Base-by-base conservation (phyloP, 2,329 filamentous ascomycete genomes). In the Dactylellina parvicollis region DNA sequence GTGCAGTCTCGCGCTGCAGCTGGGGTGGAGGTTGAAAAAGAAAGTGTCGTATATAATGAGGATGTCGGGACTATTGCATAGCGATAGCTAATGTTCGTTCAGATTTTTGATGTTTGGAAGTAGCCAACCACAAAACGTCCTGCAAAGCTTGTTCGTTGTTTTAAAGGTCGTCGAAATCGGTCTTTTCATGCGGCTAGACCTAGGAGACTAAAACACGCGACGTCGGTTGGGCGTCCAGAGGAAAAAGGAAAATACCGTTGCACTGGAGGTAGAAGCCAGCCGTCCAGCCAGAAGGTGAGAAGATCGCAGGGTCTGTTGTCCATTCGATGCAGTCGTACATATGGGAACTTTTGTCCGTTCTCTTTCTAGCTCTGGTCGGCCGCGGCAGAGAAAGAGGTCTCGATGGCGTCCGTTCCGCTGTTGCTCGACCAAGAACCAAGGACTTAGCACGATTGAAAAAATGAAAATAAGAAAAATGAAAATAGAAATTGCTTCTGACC, bases 21-120 rank as follows among this genome's bases (percentile, higher is more conserved):
- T 61, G 47, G 60, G 66, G 54, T 59, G 32, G 60, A 38, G 52
- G 46, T 36, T 47, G 52, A 46, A 66, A 66, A 73, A 73, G 60
- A 66, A 73, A 73, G 69, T 66, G 60, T 44, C 28, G 60, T 66
- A 66, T 73, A 73, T 65, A 72, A 72, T 49, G 69, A 66, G 69
- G 60, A 73, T 73, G 60, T 61, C 32, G 60, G 66, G 60, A 40
- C 60, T 73, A 65, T 73, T 34, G 69, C 69, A 73, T 66, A 66
- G 60, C 69, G 54, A 61, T 55, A 73, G 69, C 40, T 61, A 73
- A 73, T 73, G 59, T 66, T 54, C 69, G 69, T 44, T 55, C 47
- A 66, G 59, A 66, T 44, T 73, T 59, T 61, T 59, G 54, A 60
- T 32, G 67, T 60, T 73, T 56, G 67, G 59, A 59, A 36, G 44